Evolutionary conservation across 306 rosid species (phyloP).

Genomic region (Albizia julibrissin): DNA sequence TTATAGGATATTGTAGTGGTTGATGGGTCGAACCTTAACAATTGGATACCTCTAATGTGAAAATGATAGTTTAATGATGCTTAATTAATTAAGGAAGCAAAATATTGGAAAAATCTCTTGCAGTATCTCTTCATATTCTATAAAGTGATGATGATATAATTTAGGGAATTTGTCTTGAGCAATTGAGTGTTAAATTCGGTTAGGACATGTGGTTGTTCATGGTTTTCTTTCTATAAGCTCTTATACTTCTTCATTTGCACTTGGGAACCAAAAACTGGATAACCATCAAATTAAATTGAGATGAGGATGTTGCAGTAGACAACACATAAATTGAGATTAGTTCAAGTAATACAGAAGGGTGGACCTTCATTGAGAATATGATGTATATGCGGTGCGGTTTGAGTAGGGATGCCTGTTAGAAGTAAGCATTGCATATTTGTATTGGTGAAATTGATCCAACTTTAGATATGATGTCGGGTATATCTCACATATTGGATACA

Average conservation of each 20-base stretch:
- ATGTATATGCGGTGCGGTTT: background rate
- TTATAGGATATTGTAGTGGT: background rate
- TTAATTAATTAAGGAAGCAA: background rate
- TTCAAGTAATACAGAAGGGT: background rate
- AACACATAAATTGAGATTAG: background rate
- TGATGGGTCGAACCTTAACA: background rate
- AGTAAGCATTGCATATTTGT: background rate
- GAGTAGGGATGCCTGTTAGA: background rate
- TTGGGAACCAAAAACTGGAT: background rate
- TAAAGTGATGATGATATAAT: background rate
- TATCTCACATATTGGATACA: background rate
- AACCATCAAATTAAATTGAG: background rate
- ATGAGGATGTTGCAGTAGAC: background rate
- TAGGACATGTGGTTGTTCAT: background rate
- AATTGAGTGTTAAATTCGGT: background rate
- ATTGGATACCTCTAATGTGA: background rate
- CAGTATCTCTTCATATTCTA: background rate
- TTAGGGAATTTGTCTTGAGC: background rate
- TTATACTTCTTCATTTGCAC: background rate
- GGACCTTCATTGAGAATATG: background rate
- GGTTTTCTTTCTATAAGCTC: background rate
- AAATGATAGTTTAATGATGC: background rate
- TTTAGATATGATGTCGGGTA: background rate
- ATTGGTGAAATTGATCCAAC: background rate
- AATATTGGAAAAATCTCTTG: background rate